Evolutionary conservation across 1,139 yeast genomes (phyloP).

Genomic region (Yamadazyma taylorii): DNA sequence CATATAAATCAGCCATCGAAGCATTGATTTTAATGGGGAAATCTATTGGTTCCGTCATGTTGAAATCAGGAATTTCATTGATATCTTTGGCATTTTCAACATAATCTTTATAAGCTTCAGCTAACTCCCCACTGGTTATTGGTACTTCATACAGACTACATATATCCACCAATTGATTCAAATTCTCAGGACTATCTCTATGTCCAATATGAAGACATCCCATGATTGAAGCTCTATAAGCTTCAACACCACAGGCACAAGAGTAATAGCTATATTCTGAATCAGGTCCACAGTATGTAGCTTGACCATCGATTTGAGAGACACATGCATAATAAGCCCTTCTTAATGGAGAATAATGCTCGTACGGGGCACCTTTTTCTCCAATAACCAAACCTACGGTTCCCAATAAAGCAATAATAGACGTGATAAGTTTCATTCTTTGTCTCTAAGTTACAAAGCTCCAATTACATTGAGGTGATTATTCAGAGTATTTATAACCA

Average conservation of each 20-base stretch:
- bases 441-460: no score
- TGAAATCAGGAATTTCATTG: constrained; percentile 23
- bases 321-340: constrained; percentile 16
- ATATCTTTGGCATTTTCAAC: constrained; percentile 19
- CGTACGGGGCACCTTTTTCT: background rate
- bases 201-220: constrained; percentile 11
- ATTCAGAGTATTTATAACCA: no score
- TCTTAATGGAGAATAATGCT: background rate
- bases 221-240: constrained; percentile 13
- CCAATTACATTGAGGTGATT: no score
- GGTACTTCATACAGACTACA: constrained; percentile 16
- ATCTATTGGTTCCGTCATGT: constrained; percentile 19
- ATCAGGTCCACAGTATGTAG: constrained; percentile 10
- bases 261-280: constrained; percentile 6
- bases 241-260: constrained; percentile 12
- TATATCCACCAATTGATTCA: constrained; percentile 1
- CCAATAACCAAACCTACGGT: background rate
- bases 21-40: constrained; percentile 24
- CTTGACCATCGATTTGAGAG: constrained; percentile 10
- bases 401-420: constrained; percentile 11
- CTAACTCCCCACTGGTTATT: constrained; percentile 18
- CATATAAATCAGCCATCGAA: constrained; percentile 14
- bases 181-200: background rate
- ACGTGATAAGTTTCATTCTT: background rate
- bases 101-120: constrained; percentile 20